Evolutionary conservation across 805 yeast genomes (phyloP).

Genomic region (Zygosaccharomyces gambellarensis): DNA sequence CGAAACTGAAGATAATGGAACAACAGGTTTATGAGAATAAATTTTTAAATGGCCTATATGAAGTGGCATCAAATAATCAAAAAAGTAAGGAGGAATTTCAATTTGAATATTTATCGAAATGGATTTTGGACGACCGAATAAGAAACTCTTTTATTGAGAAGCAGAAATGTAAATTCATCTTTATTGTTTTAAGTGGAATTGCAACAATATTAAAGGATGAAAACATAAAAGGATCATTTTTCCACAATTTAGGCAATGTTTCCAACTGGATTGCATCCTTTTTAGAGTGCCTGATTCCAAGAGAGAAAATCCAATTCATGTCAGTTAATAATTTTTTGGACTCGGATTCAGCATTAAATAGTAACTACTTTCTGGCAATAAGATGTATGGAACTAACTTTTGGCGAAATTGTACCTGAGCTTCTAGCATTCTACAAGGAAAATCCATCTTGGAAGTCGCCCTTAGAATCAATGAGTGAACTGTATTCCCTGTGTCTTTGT

Average conservation of each 20-base stretch:
- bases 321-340: conserved; percentile 1
- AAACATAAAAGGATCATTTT: not conserved
- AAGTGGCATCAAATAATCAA: not conserved
- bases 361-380: not conserved
- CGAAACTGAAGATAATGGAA: conserved; percentile 1
- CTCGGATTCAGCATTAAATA: not conserved
- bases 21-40: conserved; percentile 5
- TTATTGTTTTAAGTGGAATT: not conserved
- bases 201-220: not conserved
- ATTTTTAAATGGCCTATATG: conserved; percentile 6
- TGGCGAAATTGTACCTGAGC: conserved; percentile 3
- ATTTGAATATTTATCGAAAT: conserved; percentile 4
- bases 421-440: conserved; percentile 3
- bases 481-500: conserved; percentile 4
- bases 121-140: conserved; percentile 1
- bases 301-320: not conserved
- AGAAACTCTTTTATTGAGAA: not conserved
- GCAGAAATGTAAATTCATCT: not conserved
- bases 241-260: not conserved
- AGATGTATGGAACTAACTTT: not conserved
- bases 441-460: not conserved
- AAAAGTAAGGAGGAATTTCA: not conserved
- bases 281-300: not conserved
- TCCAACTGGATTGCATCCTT: not conserved
- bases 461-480: not conserved